phyloP scores from a whole-genome alignment of 1,284 basidiomycete species.

The Cryptococcus hybrid region DNA sequence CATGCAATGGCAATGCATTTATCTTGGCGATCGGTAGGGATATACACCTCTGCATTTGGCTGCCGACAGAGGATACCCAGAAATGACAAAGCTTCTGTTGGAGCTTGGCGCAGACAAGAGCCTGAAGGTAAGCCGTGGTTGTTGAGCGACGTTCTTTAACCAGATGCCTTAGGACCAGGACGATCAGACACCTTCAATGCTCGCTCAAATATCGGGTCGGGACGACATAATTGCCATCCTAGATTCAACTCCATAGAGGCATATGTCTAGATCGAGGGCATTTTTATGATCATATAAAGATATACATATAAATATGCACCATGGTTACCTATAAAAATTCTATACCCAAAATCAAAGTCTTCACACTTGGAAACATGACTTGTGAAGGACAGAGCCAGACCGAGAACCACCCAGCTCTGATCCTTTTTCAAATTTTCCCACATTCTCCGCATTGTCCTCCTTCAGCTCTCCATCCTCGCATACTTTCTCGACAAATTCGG shows the following conservation, averaged over 20 bases:
- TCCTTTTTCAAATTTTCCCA: background rate
- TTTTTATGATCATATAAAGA: background rate
- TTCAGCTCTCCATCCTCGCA: constrained; percentile 46
- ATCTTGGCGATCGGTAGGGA: constrained; percentile 56
- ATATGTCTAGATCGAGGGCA: no score
- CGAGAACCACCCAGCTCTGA: constrained; percentile 3
- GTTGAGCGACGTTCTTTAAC: background rate
- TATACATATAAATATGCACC: background rate
- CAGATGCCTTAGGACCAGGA: constrained; percentile 34
- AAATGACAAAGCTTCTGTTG: constrained; percentile 62
- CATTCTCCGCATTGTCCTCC: background rate
- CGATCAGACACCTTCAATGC: constrained; percentile 33
- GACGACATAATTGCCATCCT: constrained; percentile 28
- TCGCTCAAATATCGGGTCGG: constrained; percentile 30
- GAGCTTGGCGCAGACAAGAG: constrained; percentile 61
- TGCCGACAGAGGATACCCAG: no score
- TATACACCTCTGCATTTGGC: constrained; percentile 75
- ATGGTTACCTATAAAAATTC: background rate
- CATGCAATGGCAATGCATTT: background rate
- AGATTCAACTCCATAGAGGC: background rate
- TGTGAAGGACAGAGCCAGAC: constrained; percentile 4
- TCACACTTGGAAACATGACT: no score
- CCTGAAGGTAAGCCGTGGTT: constrained; percentile 56
- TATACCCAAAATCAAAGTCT: no score
- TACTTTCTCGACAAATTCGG: constrained; percentile 47